Conservation (phyloP, 148 eudicot species). For the Silene conica region DNA sequence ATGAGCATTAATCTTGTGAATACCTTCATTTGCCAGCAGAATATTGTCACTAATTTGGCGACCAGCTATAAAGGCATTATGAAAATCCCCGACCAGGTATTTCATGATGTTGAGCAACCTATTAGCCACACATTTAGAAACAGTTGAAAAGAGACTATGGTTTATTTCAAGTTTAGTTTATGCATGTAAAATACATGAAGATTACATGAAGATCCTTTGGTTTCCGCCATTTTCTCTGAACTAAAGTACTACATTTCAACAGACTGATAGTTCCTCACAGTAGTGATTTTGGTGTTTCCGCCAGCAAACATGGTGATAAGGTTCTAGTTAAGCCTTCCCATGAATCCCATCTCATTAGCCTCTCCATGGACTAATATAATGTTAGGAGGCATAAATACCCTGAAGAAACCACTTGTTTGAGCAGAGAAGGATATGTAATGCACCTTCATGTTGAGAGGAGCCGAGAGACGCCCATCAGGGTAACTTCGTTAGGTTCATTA, state of each 20-base stretch:
- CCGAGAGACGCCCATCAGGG: slow-evolving; percentile 69
- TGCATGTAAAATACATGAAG: too few species aligned
- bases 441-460: slow-evolving; percentile 83
- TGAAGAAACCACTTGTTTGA: slow-evolving; percentile 74
- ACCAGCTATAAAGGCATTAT: too few species aligned
- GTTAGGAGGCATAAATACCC: slow-evolving; percentile 91
- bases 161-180: too few species aligned
- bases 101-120: too few species aligned
- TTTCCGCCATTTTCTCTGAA: slow-evolving; percentile 84
- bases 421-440: slow-evolving; percentile 96
- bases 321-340: slow-evolving; percentile 89
- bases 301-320: slow-evolving; percentile 63
- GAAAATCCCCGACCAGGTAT: too few species aligned
- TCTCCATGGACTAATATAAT: slow-evolving; percentile 92
- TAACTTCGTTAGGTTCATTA: slow-evolving; percentile 87
- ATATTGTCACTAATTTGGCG: too few species aligned
- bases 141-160: too few species aligned
- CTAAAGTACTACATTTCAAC: slow-evolving; percentile 83
- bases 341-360: slow-evolving; percentile 86
- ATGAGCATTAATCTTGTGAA: too few species aligned
- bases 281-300: slow-evolving; percentile 60
- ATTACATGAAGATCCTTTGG: too few species aligned
- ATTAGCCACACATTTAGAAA: too few species aligned
- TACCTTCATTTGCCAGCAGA: too few species aligned
- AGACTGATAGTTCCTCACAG: slow-evolving; percentile 84